Conservation (phyloP, 2,329 filamentous ascomycete genomes). For the Erysiphe pulchra region DNA sequence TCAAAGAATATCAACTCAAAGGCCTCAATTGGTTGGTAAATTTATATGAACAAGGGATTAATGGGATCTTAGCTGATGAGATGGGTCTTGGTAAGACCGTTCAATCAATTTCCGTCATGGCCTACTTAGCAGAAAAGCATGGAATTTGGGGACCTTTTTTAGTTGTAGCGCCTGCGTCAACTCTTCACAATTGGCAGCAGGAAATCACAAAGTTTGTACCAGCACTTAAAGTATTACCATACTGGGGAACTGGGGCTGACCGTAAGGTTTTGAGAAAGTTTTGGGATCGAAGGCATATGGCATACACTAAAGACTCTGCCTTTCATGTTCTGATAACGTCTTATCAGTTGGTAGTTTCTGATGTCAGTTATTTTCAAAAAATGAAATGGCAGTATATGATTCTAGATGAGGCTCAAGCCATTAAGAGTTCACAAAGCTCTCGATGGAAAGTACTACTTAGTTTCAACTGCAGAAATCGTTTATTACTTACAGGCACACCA, state of each 20-base stretch:
- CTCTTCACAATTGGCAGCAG: slow-evolving; percentile 97
- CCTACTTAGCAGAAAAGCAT: slow-evolving; percentile 87
- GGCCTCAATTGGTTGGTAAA: slow-evolving; percentile 99
- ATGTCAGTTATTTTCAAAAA: slow-evolving; percentile 95
- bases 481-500: slow-evolving; percentile 83
- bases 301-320: slow-evolving; percentile 74
- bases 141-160: slow-evolving; percentile 97
- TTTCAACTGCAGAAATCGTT: slow-evolving; percentile 85
- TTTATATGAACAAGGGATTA: slow-evolving; percentile 97
- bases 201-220: slow-evolving; percentile 92
- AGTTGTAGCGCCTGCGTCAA: slow-evolving; percentile 87
- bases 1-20: slow-evolving; percentile 98
- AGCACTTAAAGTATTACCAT: slow-evolving; percentile 79
- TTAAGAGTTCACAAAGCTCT: slow-evolving; percentile 92
- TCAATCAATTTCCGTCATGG: slow-evolving; percentile 98
- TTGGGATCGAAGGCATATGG: slow-evolving; percentile 95
- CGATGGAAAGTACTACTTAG: slow-evolving; percentile 87
- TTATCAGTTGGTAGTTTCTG: slow-evolving; percentile 88
- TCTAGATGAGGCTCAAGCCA: slow-evolving; percentile 90
- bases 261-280: slow-evolving; percentile 93
- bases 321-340: slow-evolving; percentile 95
- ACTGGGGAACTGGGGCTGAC: slow-evolving; percentile 88
- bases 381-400: slow-evolving; percentile 99
- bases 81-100: slow-evolving; percentile 99
- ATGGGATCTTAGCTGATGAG: slow-evolving; percentile 92